phyloP scores from a whole-genome alignment of 108 stramenopile species.

The Skeletonema marinoi region DNA sequence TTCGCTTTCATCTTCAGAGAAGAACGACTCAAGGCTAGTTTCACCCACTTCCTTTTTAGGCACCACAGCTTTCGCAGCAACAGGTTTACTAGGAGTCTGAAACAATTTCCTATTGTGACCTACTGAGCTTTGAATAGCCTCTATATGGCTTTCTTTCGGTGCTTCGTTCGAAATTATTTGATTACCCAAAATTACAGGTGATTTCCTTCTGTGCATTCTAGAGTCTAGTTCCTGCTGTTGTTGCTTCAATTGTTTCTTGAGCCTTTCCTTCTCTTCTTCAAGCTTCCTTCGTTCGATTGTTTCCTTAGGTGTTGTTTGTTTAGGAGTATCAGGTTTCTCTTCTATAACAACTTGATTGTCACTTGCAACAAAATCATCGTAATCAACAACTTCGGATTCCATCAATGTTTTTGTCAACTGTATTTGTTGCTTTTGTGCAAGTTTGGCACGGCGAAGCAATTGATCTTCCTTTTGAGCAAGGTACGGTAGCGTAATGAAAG shows the following conservation, averaged over 20 bases:
- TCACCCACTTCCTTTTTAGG: neutral
- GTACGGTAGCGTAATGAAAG: constrained; percentile 47
- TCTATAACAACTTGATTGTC: neutral
- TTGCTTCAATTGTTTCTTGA: constrained; percentile 7
- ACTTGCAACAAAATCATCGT: constrained; percentile 15
- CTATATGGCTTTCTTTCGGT: neutral
- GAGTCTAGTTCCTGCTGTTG: constrained; percentile 1
- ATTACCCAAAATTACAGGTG: neutral
- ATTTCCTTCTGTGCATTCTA: neutral
- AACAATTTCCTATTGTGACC: constrained; percentile 25
- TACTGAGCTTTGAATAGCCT: neutral
- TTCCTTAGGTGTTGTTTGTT: neutral
- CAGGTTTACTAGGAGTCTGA: constrained; percentile 5
- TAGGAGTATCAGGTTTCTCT: constrained; percentile 3
- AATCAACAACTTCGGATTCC: constrained; percentile 12
- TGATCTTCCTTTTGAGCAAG: constrained; percentile 27
- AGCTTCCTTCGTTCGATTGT: constrained; percentile 16
- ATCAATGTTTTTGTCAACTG: constrained; percentile 18
- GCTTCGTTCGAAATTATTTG: neutral
- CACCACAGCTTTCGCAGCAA: neutral
- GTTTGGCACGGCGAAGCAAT: constrained; percentile 18
- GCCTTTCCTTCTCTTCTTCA: constrained; percentile 20
- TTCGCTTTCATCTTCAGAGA: constrained; percentile 37
- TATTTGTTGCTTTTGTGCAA: constrained; percentile 17
- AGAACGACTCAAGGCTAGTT: constrained; percentile 39